phyloP scores from a whole-genome alignment of 139 green algal species.

The Mychonastes homosphaera region DNA sequence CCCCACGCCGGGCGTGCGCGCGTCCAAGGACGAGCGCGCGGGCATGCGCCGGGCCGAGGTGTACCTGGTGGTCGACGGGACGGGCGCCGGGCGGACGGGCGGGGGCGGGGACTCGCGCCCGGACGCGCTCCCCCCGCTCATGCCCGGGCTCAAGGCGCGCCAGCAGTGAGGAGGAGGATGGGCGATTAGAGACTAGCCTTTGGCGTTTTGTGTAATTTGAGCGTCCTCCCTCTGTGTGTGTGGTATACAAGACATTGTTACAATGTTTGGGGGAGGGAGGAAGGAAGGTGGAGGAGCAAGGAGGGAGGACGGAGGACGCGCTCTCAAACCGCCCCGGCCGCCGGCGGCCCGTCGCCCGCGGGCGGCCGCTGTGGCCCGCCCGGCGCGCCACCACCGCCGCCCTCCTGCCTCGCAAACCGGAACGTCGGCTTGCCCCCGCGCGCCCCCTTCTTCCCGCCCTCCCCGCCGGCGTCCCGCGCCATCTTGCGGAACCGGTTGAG shows the following conservation, averaged over 20 bases:
- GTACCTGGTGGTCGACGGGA: constrained; percentile 60
- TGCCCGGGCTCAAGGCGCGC: constrained; percentile 70
- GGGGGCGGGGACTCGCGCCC: constrained; percentile 62
- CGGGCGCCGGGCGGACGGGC: constrained; percentile 47
- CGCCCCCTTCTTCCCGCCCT: constrained; percentile 5
- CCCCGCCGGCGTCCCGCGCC: constrained; percentile 18
- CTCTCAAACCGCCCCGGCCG: too few relatives aligned
- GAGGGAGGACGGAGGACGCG: too few relatives aligned
- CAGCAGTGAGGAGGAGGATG: constrained; percentile 34
- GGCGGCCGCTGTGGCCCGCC: too few relatives aligned
- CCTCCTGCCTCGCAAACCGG: constrained; percentile 30
- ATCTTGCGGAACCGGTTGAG: constrained; percentile 53
- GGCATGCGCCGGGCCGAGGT: constrained; percentile 65
- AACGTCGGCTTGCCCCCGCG: constrained; percentile 29
- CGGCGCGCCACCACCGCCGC: neutral
- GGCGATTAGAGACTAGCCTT: too few relatives aligned
- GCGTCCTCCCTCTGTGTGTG: too few relatives aligned
- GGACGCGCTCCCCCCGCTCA: constrained; percentile 80
- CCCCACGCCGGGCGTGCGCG: too few relatives aligned
- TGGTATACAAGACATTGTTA: too few relatives aligned
- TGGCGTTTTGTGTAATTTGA: too few relatives aligned
- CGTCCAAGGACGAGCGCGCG: too few relatives aligned
- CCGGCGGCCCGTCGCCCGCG: too few relatives aligned
- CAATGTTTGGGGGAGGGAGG: too few relatives aligned
- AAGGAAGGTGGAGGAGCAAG: too few relatives aligned